These are phyloP conservation scores for Clohesyomyces aquaticus DNA, from an alignment of 495 filamentous ascomycete species.

Conservation along the genomic window DNA sequence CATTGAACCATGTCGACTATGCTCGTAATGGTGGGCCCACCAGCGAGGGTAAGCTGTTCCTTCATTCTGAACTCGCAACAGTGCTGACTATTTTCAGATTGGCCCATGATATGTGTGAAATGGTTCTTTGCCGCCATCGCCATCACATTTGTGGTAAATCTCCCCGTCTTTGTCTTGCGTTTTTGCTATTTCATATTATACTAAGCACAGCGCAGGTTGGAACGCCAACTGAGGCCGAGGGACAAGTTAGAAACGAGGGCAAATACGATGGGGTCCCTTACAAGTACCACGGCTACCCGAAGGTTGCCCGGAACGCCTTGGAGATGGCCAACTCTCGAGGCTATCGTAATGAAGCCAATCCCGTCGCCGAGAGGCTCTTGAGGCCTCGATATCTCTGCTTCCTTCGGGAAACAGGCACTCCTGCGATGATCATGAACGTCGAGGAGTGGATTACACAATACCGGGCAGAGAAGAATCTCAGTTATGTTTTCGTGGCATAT, in stretches of 20 bases:
- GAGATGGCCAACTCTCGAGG: slow-evolving; percentile 24
- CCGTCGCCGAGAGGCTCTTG: slow-evolving; percentile 27
- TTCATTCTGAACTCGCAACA: neutral
- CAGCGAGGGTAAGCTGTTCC: slow-evolving; percentile 11
- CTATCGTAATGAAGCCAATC: slow-evolving; percentile 20
- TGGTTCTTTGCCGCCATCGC: slow-evolving; percentile 33
- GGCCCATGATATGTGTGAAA: slow-evolving; percentile 22
- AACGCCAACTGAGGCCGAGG: slow-evolving; percentile 10
- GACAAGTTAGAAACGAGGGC: slow-evolving; percentile 22
- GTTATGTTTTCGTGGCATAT: slow-evolving; percentile 44
- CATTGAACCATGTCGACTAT: slow-evolving; percentile 26
- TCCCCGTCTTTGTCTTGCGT: neutral
- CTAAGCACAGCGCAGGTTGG: slow-evolving; percentile 21
- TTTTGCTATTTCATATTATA: neutral
- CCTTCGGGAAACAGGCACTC: slow-evolving; percentile 8
- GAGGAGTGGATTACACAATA: slow-evolving; percentile 41
- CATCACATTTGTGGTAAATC: slow-evolving; percentile 32
- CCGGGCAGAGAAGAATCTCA: slow-evolving; percentile 21
- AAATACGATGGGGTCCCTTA: slow-evolving; percentile 36
- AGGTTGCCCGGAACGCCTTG: slow-evolving; percentile 37
- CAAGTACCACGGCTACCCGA: slow-evolving; percentile 37
- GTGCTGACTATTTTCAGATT: slow-evolving; percentile 9
- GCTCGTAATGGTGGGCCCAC: slow-evolving; percentile 6
- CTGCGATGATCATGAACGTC: slow-evolving; percentile 21
- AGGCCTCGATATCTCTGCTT: slow-evolving; percentile 37